phyloP scores from a whole-genome alignment of 208 protist genomes.

The Trypanosoma rangeli region DNA sequence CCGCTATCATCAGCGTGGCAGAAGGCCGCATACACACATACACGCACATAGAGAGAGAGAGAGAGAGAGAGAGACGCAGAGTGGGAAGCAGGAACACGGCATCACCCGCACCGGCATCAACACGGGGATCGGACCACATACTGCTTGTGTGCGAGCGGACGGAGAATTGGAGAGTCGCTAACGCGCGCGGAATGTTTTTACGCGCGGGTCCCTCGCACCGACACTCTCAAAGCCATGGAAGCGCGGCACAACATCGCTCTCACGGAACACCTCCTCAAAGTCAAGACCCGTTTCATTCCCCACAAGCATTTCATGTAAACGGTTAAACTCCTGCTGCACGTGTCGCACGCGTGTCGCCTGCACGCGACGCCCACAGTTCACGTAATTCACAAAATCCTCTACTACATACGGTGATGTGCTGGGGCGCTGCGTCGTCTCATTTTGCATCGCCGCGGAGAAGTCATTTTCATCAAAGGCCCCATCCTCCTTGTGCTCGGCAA shows the following conservation, averaged over 20 bases:
- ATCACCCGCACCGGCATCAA: no score
- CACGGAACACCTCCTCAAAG: conserved; percentile 46
- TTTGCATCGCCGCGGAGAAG: conserved; percentile 57
- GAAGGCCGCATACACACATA: background rate
- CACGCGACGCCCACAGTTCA: conserved; percentile 85
- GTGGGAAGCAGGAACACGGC: background rate
- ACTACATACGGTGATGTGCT: conserved; percentile 68
- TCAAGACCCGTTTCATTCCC: conserved; percentile 41
- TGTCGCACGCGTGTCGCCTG: conserved; percentile 43
- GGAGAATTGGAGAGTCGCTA: background rate
- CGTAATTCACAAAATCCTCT: conserved; percentile 90
- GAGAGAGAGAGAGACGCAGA: background rate
- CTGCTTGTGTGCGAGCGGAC: background rate
- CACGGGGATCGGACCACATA: no score
- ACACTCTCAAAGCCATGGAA: conserved; percentile 39
- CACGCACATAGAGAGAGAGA: background rate
- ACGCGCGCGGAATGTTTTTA: conserved; percentile 42
- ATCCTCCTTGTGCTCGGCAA: conserved; percentile 38
- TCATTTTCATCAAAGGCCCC: conserved; percentile 49
- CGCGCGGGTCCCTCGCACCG: conserved; percentile 47
- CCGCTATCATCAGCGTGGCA: background rate
- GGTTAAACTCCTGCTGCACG: conserved; percentile 52
- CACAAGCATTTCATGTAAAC: conserved; percentile 51
- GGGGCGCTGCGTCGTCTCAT: conserved; percentile 62
- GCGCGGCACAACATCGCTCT: conserved; percentile 49